Evolutionary conservation across 2,329 filamentous ascomycete species (phyloP).

Genomic region (Aureobasidium pullulans): DNA sequence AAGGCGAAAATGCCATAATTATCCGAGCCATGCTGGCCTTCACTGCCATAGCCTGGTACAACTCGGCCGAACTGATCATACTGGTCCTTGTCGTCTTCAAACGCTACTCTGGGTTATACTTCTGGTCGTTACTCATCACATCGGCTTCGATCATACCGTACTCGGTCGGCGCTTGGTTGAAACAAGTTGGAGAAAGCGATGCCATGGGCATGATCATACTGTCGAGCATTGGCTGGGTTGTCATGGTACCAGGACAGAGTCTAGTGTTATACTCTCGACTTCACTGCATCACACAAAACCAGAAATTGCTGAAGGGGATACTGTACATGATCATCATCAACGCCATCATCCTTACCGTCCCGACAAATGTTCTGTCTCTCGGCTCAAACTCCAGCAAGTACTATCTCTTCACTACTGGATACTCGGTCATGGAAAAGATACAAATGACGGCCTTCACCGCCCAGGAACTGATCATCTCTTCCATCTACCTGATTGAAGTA

Average conservation of each 20-base stretch:
- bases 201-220: constrained; percentile 33
- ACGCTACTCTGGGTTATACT: constrained; percentile 40
- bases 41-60: constrained; percentile 29
- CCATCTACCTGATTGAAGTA: constrained; percentile 24
- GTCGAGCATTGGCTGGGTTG: constrained; percentile 47
- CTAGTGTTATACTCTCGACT: constrained; percentile 57
- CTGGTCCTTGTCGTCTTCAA: constrained; percentile 43
- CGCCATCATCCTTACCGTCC: constrained; percentile 45
- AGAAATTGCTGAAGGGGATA: constrained; percentile 41
- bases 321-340: constrained; percentile 53
- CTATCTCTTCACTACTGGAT: constrained; percentile 27
- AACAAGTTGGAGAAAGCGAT: constrained; percentile 28
- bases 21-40: constrained; percentile 25
- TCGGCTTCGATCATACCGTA: constrained; percentile 41
- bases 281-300: constrained; percentile 48
- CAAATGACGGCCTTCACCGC: constrained; percentile 38
- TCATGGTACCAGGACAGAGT: constrained; percentile 55
- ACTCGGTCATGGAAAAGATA: constrained; percentile 38
- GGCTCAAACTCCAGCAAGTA: constrained; percentile 37
- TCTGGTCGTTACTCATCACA: constrained; percentile 41
- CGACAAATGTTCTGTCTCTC: constrained; percentile 49
- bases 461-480: constrained; percentile 30
- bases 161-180: constrained; percentile 41
- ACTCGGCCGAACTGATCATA: constrained; percentile 38
- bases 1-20: constrained; percentile 21